phyloP scores from a whole-genome alignment of 257 asterid species.

The Jacaranda copaia region DNA sequence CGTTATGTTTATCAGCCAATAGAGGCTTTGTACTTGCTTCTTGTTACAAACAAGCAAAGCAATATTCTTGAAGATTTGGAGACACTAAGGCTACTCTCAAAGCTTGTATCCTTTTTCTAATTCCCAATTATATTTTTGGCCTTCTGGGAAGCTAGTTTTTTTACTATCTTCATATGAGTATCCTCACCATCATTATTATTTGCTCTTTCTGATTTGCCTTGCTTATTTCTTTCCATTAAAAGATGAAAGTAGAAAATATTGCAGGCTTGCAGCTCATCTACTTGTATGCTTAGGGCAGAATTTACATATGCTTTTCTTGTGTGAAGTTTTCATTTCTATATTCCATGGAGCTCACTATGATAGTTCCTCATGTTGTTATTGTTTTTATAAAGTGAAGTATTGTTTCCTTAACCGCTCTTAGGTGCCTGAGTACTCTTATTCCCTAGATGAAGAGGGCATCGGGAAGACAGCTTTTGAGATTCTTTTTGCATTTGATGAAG shows the following conservation, averaged over 20 bases:
- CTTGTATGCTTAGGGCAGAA: slow-evolving; percentile 11
- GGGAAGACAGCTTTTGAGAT: slow-evolving; percentile 70
- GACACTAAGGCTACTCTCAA: slow-evolving; percentile 78
- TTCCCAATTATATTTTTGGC: background rate
- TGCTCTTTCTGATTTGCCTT: background rate
- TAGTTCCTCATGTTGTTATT: background rate
- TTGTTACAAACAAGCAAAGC: slow-evolving; percentile 80
- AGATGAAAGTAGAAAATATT: background rate
- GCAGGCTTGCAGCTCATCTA: background rate
- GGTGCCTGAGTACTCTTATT: slow-evolving; percentile 79
- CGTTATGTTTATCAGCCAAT: slow-evolving; percentile 82
- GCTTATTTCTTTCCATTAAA: background rate
- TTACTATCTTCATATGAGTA: background rate
- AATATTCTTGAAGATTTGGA: slow-evolving; percentile 86
- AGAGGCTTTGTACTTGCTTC: slow-evolving; percentile 77
- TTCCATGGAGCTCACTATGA: background rate
- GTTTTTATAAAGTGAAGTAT: background rate
- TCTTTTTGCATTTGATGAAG: slow-evolving; percentile 81
- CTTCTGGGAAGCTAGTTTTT: background rate
- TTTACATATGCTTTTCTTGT: background rate
- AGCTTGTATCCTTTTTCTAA: slow-evolving; percentile 66
- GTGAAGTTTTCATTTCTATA: background rate
- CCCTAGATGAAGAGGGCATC: slow-evolving; percentile 81
- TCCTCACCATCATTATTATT: background rate
- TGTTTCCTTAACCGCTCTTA: slow-evolving; percentile 48